These are phyloP conservation scores for Boletus bicolor DNA, from an alignment of 768 basidiomycete species.

Conservation along the genomic window DNA sequence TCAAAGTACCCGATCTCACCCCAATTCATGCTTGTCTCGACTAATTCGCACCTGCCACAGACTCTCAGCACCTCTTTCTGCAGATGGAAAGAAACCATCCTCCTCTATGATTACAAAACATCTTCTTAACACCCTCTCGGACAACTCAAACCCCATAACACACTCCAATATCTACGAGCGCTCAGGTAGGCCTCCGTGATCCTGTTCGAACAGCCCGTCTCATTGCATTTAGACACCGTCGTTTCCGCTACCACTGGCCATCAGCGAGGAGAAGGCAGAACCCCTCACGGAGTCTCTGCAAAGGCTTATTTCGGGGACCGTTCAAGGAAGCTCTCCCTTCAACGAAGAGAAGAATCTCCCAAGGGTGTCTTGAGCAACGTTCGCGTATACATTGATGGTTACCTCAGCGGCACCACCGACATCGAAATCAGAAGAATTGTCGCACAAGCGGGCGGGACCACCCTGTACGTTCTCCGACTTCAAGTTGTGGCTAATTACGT, in stretches of 20 bases:
- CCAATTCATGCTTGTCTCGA: neutral
- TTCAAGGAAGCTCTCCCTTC: conserved; percentile 41
- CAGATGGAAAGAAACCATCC: conserved; percentile 36
- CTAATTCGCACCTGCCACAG: conserved; percentile 8
- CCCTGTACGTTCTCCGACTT: conserved; percentile 46
- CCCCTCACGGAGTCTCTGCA: conserved; percentile 25
- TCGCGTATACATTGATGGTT: conserved; percentile 69
- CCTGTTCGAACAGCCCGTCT: neutral
- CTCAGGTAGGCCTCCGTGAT: conserved; percentile 43
- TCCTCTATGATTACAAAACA: conserved; percentile 51
- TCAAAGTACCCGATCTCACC: conserved; percentile 9
- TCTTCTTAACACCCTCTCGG: conserved; percentile 57
- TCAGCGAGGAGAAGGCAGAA: conserved; percentile 53
- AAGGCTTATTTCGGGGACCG: conserved; percentile 42
- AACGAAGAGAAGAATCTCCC: conserved; percentile 17
- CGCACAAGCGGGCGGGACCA: conserved; percentile 60
- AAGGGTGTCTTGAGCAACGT: conserved; percentile 40
- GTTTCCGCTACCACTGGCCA: conserved; percentile 67
- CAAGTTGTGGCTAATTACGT: neutral
- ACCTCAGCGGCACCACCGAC: conserved; percentile 68
- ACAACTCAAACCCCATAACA: conserved; percentile 75
- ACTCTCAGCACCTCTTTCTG: conserved; percentile 31
- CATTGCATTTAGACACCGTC: conserved; percentile 46
- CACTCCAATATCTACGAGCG: conserved; percentile 63
- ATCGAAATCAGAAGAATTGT: conserved; percentile 74